Evolutionary conservation across 2,329 filamentous ascomycete species (phyloP), one percentile per base, ranked within the genome.

Genomic region (Fusarium sp.): DNA sequence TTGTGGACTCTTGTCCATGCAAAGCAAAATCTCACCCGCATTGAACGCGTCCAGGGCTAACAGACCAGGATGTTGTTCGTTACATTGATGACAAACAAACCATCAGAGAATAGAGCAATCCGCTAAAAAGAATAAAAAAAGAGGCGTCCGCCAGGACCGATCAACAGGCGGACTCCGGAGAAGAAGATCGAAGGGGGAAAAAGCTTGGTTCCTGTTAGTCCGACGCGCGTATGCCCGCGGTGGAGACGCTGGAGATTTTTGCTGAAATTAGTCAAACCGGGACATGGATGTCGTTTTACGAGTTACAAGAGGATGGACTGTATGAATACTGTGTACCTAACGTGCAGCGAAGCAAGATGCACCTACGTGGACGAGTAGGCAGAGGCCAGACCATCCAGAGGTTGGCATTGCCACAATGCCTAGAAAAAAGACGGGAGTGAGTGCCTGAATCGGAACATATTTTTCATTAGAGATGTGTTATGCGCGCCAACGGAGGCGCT

Each of bases 181-280:
- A 62, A 38, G 11, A 27, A 72, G 73, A 76, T 73, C 69, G 66
- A 68, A 52, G 18, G 47, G 47, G 25, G 18, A 62, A 74, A 77
- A 75, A 77, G 75, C 75, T 77, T 77, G 75, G 75, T 77, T 67
- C 60, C 68, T 36, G 27, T 57, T 77, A 77, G 75, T 64, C 67
- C 45, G 65, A 76, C 71, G 50, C 71, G 60, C 62, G 64, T 73
- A 61, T 65, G 47, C 62, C 68, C 63, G 68, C 60, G 66, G 74
- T 76, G 71, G 74, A 67, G 73, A 68, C 42, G 14, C 59, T 73
- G 71, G 71, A 74, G 72, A 72, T 74, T 69, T 73, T 20, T 20
- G 7, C 40, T 67, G 56, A 74, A 70, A 75, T 75, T 75, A 60
- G 60, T 68, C 35, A 52, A 40, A n/a, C 69, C 65, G 63, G 72